Evolutionary conservation across 495 filamentous ascomycete species (phyloP).

Genomic region (Staphylotrichum tortipilum): DNA sequence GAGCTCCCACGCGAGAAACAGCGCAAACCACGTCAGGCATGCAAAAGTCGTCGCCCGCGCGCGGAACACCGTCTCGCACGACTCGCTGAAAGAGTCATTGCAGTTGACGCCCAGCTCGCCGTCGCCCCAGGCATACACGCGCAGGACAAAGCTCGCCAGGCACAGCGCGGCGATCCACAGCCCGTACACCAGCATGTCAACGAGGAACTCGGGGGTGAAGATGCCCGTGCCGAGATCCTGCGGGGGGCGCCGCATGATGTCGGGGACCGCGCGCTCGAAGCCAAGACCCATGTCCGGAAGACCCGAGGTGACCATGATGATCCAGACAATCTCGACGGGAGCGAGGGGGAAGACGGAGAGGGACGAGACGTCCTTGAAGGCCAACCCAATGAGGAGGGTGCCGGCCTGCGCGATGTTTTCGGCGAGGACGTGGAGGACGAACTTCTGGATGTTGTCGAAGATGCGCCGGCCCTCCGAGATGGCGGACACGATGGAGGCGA

Average conservation of each 20-base stretch:
- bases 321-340: constrained; percentile 69
- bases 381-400: constrained; percentile 59
- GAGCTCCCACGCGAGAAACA: constrained; percentile 68
- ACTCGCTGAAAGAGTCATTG: constrained; percentile 47
- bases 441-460: constrained; percentile 79
- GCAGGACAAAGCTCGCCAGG: constrained; percentile 31
- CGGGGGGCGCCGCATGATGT: constrained; percentile 64
- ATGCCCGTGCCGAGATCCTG: constrained; percentile 56
- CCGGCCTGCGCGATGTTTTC: constrained; percentile 71
- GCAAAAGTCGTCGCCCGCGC: constrained; percentile 71
- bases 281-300: constrained; percentile 70
- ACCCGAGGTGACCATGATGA: constrained; percentile 68
- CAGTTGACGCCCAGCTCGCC: constrained; percentile 61
- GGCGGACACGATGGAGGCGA: constrained; percentile 65
- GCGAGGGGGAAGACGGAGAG: constrained; percentile 68
- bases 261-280: constrained; percentile 57
- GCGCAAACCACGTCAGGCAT: constrained; percentile 62
- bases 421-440: constrained; percentile 63
- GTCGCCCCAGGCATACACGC: constrained; percentile 57
- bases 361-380: constrained; percentile 54
- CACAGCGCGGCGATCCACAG: constrained; percentile 57
- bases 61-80: constrained; percentile 59
- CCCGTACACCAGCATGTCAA: constrained; percentile 68
- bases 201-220: constrained; percentile 58
- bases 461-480: constrained; percentile 67